These are phyloP conservation scores for Cubamyces lactineus DNA, from an alignment of 768 basidiomycete genomes.

Conservation along the genomic window DNA sequence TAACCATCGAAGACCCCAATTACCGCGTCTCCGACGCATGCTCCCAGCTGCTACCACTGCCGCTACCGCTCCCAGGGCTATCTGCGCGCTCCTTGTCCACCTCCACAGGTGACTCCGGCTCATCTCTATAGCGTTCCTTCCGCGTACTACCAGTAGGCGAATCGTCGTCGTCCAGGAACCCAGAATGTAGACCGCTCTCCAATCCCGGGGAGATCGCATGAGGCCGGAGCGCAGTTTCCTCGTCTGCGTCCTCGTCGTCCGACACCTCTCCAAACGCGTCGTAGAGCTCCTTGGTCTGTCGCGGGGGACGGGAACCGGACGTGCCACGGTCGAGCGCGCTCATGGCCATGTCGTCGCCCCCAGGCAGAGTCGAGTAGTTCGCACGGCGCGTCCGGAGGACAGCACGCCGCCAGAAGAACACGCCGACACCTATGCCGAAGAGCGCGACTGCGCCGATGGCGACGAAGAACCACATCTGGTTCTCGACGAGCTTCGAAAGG, in stretches of 20 bases:
- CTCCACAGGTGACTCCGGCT: constrained; percentile 43
- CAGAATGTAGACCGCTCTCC: constrained; percentile 68
- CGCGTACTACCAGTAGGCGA: constrained; percentile 33
- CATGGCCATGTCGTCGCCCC: constrained; percentile 79
- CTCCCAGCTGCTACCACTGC: constrained; percentile 71
- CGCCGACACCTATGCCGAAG: constrained; percentile 66
- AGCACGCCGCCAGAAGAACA: constrained; percentile 83
- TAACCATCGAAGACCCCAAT: neutral
- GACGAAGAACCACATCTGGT: constrained; percentile 88
- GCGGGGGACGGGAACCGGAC: constrained; percentile 34
- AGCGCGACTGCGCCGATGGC: constrained; percentile 79
- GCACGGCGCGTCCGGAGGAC: constrained; percentile 38
- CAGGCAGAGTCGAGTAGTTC: constrained; percentile 62
- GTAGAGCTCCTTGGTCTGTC: constrained; percentile 86
- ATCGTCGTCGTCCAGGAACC: constrained; percentile 83
- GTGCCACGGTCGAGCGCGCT: constrained; percentile 54
- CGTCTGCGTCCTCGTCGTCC: constrained; percentile 80
- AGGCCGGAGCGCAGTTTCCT: constrained; percentile 62
- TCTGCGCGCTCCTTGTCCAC: constrained; percentile 27
- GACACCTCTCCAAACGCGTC: constrained; percentile 94
- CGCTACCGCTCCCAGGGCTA: constrained; percentile 52
- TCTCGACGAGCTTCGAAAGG: constrained; percentile 71
- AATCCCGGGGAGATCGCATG: constrained; percentile 38
- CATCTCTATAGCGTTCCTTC: constrained; percentile 51
- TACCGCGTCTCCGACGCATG: constrained; percentile 54